Conservation (phyloP, 106 monocot genomes). For the Cymbidium sinense region DNA sequence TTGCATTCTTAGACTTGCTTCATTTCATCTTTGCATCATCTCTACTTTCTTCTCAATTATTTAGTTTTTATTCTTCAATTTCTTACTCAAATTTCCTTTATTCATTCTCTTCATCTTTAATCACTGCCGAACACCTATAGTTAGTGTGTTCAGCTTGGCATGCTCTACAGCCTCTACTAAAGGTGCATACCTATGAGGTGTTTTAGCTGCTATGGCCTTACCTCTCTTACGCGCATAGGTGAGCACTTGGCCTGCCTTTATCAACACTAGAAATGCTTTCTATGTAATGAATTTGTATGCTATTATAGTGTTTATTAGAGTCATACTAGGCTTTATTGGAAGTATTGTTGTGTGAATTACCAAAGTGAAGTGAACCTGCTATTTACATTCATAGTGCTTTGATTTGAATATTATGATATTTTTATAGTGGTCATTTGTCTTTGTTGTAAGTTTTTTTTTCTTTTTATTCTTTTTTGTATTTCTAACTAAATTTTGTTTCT, state of each 20-base stretch:
- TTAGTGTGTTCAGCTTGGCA: too few relatives aligned
- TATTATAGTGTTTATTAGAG: background rate
- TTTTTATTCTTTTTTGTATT: background rate
- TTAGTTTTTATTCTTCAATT: background rate
- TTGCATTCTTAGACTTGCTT: too few relatives aligned
- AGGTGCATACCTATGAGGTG: too few relatives aligned
- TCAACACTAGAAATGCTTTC: too few relatives aligned
- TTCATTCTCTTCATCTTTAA: too few relatives aligned
- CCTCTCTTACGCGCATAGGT: too few relatives aligned
- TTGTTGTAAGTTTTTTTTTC: conserved; percentile 1
- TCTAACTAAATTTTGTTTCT: background rate
- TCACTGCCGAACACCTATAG: too few relatives aligned
- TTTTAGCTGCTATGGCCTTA: too few relatives aligned
- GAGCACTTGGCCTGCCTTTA: too few relatives aligned
- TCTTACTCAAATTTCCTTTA: background rate
- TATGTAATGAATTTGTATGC: too few relatives aligned
- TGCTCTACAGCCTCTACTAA: too few relatives aligned
- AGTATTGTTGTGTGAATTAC: background rate
- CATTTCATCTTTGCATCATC: too few relatives aligned
- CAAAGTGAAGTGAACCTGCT: background rate
- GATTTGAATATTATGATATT: background rate
- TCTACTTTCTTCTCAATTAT: background rate
- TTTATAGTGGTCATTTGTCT: background rate
- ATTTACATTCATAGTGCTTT: background rate
- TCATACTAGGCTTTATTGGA: background rate